Evolutionary conservation across 1,284 basidiomycete genomes (phyloP), one percentile per base, ranked within the genome.

Genomic region (Ceratobasidium sp.): DNA sequence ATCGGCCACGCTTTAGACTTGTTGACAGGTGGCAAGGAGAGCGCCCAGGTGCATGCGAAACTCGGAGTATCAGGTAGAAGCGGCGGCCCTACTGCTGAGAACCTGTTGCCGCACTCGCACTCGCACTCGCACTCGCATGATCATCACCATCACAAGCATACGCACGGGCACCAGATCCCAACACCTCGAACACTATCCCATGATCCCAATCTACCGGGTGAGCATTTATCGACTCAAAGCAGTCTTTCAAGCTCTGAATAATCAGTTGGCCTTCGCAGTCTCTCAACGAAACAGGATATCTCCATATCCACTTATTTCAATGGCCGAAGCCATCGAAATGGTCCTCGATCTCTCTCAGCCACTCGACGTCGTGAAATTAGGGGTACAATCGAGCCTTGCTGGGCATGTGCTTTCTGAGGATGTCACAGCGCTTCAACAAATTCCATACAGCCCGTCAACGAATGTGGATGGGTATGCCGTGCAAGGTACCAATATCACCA

Each of bases 401-500:
- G 93, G 92, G 0, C 86, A 90, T 77, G 86, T 96, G 14, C 85
- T 96, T 1, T 93, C 93, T 0, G 90, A 94, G 80, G 90, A 94
- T 75, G 87, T 96, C 0, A 83, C 85, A 72, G 90, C 93, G 0
- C 82, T 87, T 0, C 84, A 87, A 51, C 85, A 94, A 78, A 85
- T 92, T 1, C 93, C 93, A 1, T 80, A 81, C 14, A 86, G 86
- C 0, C 82, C 85, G 3, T 94, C 93, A 0, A 95, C 94, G 6
- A 96, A 90, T 76, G 93, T 95, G 11, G 95, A 96, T 80, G 95
- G 95, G 0, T 97, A 97, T 80, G 95, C 95, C 1, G 82, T 96
- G 1, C 84, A 87, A 78, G 89, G 92, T 93, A 80, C 74, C 27
- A 3, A 14, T 14, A 75, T 27, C 14, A 29, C 44, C 33, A 7